Evolutionary conservation across 768 basidiomycete genomes (phyloP).

Genomic region (Leucocoprinus sp.): DNA sequence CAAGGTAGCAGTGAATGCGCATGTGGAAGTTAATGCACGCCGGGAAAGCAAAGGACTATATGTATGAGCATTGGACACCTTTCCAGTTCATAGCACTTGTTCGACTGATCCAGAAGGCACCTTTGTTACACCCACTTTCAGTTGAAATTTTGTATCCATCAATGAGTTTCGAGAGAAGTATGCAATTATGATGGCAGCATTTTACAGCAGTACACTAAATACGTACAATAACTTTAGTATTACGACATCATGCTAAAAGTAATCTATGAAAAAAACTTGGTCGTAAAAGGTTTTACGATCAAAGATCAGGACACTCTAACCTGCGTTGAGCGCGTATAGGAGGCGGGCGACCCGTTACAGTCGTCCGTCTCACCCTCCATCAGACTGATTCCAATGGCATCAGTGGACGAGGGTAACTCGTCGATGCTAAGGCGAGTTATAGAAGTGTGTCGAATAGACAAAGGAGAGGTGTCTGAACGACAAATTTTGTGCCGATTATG

Average conservation of each 20-base stretch:
- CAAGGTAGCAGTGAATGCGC: slow-evolving; percentile 48
- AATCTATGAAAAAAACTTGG: neutral
- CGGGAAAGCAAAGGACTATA: slow-evolving; percentile 54
- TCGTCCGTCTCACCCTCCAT: slow-evolving; percentile 6
- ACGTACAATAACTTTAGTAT: neutral
- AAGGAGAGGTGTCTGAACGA: neutral
- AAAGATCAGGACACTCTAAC: neutral
- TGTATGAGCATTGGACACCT: slow-evolving; percentile 44
- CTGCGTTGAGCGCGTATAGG: slow-evolving; percentile 9
- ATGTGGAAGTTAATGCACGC: slow-evolving; percentile 45
- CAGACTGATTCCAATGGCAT: slow-evolving; percentile 1
- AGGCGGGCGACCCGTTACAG: slow-evolving; percentile 3
- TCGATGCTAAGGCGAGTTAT: neutral
- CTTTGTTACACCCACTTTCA: slow-evolving; percentile 41
- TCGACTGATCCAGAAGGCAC: slow-evolving; percentile 34
- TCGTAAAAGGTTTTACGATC: neutral
- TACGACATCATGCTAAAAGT: neutral
- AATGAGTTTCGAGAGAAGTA: too few species aligned
- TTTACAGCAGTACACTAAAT: neutral
- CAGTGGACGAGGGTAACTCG: slow-evolving; percentile 1
- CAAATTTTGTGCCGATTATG: slow-evolving; percentile 4
- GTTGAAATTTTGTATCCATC: slow-evolving; percentile 14
- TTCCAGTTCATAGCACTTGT: neutral
- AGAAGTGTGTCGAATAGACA: neutral
- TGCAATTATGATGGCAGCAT: neutral